Evolutionary conservation across 192 early-diverging fungal genomes (phyloP).

Genomic region (Coemansia sp.): DNA sequence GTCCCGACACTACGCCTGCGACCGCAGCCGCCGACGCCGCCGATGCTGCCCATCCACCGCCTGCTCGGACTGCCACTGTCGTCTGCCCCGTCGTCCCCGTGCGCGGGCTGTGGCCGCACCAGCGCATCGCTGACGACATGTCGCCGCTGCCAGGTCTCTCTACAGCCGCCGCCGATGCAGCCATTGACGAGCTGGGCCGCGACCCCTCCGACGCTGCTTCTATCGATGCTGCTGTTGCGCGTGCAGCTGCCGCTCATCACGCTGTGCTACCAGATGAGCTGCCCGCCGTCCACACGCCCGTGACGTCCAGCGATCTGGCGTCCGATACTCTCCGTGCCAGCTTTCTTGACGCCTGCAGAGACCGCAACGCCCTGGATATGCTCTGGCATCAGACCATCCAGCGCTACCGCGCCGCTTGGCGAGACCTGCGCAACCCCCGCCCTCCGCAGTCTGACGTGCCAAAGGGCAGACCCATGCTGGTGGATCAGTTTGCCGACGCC

Average conservation of each 20-base stretch:
- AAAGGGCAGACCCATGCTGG: conserved; percentile 30
- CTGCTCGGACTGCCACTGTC: conserved; percentile 13
- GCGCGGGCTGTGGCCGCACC: conserved; percentile 50
- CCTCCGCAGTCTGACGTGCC: conserved; percentile 17
- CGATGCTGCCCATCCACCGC: not conserved
- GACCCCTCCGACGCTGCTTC: conserved; percentile 41
- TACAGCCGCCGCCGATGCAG: conserved; percentile 10
- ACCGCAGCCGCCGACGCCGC: not conserved
- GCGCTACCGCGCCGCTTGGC: conserved; percentile 43
- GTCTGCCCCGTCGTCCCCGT: conserved; percentile 29
- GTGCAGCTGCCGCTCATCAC: not conserved
- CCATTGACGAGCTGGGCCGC: conserved; percentile 27
- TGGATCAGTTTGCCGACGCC: conserved; percentile 41
- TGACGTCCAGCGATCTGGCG: conserved; percentile 24
- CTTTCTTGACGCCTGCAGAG: conserved; percentile 64
- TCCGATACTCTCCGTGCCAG: conserved; percentile 60
- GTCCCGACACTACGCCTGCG: not conserved
- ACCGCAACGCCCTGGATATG: conserved; percentile 58
- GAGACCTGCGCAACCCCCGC: not conserved
- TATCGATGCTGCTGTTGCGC: conserved; percentile 46
- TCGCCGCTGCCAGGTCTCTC: not conserved
- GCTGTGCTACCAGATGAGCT: not conserved
- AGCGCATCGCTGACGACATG: conserved; percentile 7
- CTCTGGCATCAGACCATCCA: conserved; percentile 63
- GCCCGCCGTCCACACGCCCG: not conserved